These are phyloP conservation scores for Xerocomus nothofagi DNA, from an alignment of 1,284 basidiomycete genomes.

Conservation along the genomic window DNA sequence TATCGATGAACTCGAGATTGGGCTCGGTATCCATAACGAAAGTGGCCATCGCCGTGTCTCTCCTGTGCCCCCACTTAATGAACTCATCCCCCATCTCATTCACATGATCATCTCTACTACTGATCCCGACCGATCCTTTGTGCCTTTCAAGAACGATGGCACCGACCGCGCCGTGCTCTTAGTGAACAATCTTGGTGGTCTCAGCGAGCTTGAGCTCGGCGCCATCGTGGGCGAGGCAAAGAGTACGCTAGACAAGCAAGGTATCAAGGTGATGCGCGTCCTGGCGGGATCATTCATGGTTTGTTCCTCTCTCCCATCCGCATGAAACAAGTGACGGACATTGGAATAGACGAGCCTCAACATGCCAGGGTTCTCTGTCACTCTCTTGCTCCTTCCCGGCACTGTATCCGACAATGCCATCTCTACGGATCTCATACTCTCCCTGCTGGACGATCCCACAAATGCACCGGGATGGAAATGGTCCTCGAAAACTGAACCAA, in stretches of 20 bases:
- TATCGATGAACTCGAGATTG: constrained; percentile 77
- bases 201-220: constrained; percentile 84
- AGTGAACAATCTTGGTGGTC: constrained; percentile 81
- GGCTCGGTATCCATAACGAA: constrained; percentile 93
- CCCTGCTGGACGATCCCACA: constrained; percentile 75
- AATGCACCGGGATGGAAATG: constrained; percentile 85
- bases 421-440: constrained; percentile 57
- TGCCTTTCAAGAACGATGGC: constrained; percentile 71
- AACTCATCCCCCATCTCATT: constrained; percentile 74
- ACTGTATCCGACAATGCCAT: constrained; percentile 38
- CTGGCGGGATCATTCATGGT: constrained; percentile 86
- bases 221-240: constrained; percentile 67
- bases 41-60: constrained; percentile 73
- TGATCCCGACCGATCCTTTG: constrained; percentile 83
- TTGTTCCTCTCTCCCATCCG: constrained; percentile 17
- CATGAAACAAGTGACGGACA: constrained; percentile 5
- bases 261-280: constrained; percentile 62
- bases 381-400: constrained; percentile 77
- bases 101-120: constrained; percentile 70
- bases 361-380: constrained; percentile 94
- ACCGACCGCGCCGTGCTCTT: constrained; percentile 68
- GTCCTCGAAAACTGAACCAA: constrained; percentile 48
- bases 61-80: constrained; percentile 65
- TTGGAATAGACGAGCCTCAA: constrained; percentile 76
- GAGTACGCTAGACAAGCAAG: constrained; percentile 52